Conservation (phyloP, 352 stramenopile genomes). For the Thalassiosira hispida region DNA sequence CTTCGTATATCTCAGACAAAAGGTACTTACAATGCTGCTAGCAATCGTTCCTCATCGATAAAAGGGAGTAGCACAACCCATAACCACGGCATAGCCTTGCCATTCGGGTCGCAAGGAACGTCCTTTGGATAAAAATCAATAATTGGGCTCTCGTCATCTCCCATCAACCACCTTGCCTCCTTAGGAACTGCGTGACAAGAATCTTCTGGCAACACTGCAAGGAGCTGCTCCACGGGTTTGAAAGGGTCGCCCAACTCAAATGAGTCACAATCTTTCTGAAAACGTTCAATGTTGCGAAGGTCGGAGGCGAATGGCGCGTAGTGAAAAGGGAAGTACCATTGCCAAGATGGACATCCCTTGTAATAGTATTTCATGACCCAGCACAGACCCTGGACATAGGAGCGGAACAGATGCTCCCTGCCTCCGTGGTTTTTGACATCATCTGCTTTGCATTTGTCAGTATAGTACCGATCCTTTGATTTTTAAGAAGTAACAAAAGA, state of each 20-base stretch:
- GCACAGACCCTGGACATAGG: conserved; percentile 97
- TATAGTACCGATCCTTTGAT: conserved; percentile 85
- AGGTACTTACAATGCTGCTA: conserved; percentile 88
- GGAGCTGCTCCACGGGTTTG: conserved; percentile 96
- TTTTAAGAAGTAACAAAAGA: conserved; percentile 12
- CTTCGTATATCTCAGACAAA: neutral
- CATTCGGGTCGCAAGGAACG: conserved; percentile 97
- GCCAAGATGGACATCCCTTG: conserved; percentile 94
- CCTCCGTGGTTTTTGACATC: conserved; percentile 81
- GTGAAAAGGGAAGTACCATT: conserved; percentile 99
- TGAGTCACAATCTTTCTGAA: conserved; percentile 74
- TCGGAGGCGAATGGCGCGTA: conserved; percentile 99
- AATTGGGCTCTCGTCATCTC: conserved; percentile 93
- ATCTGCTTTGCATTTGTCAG: conserved; percentile 88
- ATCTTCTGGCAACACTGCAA: conserved; percentile 95
- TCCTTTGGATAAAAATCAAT: conserved; percentile 95
- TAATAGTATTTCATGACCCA: conserved; percentile 99
- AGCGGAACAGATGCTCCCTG: conserved; percentile 83
- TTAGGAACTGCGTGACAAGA: conserved; percentile 95
- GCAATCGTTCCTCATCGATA: conserved; percentile 95
- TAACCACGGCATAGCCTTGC: conserved; percentile 98
- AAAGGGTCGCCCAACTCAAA: conserved; percentile 92
- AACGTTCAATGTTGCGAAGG: conserved; percentile 90
- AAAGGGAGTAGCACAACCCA: conserved; percentile 99
- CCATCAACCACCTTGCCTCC: conserved; percentile 94